Evolutionary conservation across 495 filamentous ascomycete genomes (phyloP).

Genomic region (Penicillium cinerascens): DNA sequence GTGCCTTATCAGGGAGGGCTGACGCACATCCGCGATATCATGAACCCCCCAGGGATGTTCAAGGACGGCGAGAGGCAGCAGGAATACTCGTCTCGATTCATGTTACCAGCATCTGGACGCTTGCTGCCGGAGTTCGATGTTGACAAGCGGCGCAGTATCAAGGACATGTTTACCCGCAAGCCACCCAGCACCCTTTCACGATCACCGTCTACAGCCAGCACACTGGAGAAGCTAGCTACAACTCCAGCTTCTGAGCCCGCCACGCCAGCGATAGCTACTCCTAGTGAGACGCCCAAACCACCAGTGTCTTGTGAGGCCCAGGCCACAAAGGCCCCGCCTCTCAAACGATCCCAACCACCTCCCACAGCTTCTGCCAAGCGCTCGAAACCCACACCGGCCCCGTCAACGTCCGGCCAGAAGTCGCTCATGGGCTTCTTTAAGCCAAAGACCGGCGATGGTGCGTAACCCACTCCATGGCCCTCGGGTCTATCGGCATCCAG

Average conservation of each 20-base stretch:
- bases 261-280: not conserved
- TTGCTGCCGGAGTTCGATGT: conserved; percentile 75
- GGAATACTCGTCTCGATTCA: conserved; percentile 62
- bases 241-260: not conserved
- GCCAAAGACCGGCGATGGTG: conserved; percentile 24
- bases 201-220: not conserved
- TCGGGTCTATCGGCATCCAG: not conserved
- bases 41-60: conserved; percentile 79
- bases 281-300: not conserved
- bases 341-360: conserved; percentile 29
- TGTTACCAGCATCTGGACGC: conserved; percentile 72
- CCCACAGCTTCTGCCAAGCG: conserved; percentile 36
- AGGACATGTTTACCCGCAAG: conserved; percentile 81
- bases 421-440: conserved; percentile 84
- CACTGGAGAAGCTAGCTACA: conserved; percentile 5
- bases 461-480: not conserved
- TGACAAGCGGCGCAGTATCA: conserved; percentile 75
- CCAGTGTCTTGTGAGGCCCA: not conserved
- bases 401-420: conserved; percentile 57
- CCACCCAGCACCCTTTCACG: conserved; percentile 21
- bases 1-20: conserved; percentile 49
- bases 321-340: conserved; percentile 16
- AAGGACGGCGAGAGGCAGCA: conserved; percentile 61
- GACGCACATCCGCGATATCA: conserved; percentile 63
- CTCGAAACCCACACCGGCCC: conserved; percentile 37